Base-by-base conservation (phyloP, 495 filamentous ascomycete genomes). In the Hyaloscypha finlandica region DNA sequence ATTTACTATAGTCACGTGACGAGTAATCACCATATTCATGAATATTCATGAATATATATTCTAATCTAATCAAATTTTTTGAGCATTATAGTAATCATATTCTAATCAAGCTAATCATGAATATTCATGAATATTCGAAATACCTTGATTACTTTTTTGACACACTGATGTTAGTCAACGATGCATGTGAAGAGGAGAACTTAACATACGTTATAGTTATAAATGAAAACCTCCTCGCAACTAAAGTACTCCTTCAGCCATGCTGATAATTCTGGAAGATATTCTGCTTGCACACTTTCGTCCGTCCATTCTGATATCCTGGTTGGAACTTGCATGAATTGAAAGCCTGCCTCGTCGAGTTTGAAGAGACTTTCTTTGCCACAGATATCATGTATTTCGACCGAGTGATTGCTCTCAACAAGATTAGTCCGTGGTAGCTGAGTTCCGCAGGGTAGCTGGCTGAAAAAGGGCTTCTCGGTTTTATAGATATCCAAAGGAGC, bases 141-240 rank as follows among this genome's bases (percentile, higher is more conserved):
- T n/a, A n/a, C n/a, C n/a, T n/a, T n/a, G n/a, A n/a, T n/a, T n/a
- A n/a, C n/a, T n/a, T n/a, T n/a, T n/a, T n/a, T n/a, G n/a, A n/a
- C n/a, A n/a, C n/a, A n/a, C n/a, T n/a, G n/a, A 22, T 11, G 19
- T 20, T 53, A 25, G 25, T 25, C 25, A 25, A 25, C 25, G 25
- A 25, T 3, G 22, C 19, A 8, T 20, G 51, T 25, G 19, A 53
- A 53, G 19, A 53, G 51, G 22, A 53, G 51, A n/a, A n/a, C 22
- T 53, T 53, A 53, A 53, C 59, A 35, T 31, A 62, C 59, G 16
- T 31, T 62, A 25, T 62, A 62, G 12, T 30, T 33, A 51, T 62
- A 62, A 29, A 62, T 62, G 20, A 62, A 52, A 62, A 45, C 59
- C n/a, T 33, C 45, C 35, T 37, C 35, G 30, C 59, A 51, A 14